phyloP scores from a whole-genome alignment of 768 basidiomycete genomes.

The Leccinellum albellum region DNA sequence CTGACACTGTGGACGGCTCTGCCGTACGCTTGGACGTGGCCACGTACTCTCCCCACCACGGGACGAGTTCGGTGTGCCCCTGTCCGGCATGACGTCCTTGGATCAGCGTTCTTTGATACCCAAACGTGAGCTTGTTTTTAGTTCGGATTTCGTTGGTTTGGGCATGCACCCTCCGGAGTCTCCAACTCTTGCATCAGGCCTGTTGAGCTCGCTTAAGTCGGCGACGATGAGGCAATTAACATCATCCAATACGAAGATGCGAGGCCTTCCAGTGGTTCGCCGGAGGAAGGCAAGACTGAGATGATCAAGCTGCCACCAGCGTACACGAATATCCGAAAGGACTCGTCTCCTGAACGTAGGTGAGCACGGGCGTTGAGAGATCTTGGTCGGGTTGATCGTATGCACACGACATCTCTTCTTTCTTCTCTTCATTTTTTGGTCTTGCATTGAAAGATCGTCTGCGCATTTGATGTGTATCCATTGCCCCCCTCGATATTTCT shows the following conservation, averaged over 20 bases:
- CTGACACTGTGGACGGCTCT: constrained; percentile 18
- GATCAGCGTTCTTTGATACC: constrained; percentile 46
- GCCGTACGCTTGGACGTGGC: constrained; percentile 16
- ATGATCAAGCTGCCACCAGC: constrained; percentile 82
- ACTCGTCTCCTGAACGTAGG: not conserved
- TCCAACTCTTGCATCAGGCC: constrained; percentile 10
- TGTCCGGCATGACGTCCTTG: constrained; percentile 25
- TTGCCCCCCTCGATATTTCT: not conserved
- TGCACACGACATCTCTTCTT: too few species aligned
- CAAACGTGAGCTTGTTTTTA: constrained; percentile 28
- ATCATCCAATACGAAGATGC: constrained; percentile 85
- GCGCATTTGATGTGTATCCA: too few species aligned
- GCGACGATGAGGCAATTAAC: constrained; percentile 52
- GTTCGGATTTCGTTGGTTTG: too few species aligned
- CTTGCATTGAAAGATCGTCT: not conserved
- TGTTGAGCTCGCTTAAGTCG: constrained; percentile 32
- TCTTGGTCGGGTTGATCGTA: too few species aligned
- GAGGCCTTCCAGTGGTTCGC: constrained; percentile 36
- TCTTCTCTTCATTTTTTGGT: too few species aligned
- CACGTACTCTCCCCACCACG: constrained; percentile 22
- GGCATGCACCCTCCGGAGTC: constrained; percentile 15
- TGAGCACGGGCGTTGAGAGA: too few species aligned
- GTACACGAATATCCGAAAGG: constrained; percentile 57
- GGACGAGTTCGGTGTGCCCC: constrained; percentile 14
- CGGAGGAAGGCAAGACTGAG: constrained; percentile 42